Evolutionary conservation across 1,284 basidiomycete genomes (phyloP), one percentile per base, ranked within the genome.

Genomic region (Irpex sp.): DNA sequence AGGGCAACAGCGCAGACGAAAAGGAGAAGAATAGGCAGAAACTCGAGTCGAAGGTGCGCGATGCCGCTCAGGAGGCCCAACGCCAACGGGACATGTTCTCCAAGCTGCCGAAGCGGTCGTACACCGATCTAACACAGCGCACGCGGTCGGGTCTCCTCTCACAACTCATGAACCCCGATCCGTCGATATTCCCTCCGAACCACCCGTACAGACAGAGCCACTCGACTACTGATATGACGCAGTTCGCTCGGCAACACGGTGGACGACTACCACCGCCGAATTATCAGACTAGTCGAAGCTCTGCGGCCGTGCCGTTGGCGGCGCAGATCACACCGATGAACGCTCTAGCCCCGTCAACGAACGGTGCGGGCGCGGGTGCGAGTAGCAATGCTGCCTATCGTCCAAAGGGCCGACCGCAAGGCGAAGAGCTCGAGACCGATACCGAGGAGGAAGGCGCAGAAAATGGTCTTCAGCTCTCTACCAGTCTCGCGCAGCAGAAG

Each of bases 61-160:
- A 79, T 68, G 85, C 83, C 31, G 82, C 81, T n/a, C 63, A 84
- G 68, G 88, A 91, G 71, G 87, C 83, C 15, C 83, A 87, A 69
- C 82, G 88, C 5, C 85, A 92, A 70, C 82, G 83, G 38, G 86
- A 91, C 15, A 82, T 94, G 82, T 93, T 95, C 71, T 81, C 85
- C 62, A 94, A 93, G 76, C 79, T 89, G 8, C 90, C 92, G 4
- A 81, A 85, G 59, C 79, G 84, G 47, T 85, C 86, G 26, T 87
- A 89, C 68, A 48, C 55, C 19, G 37, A 31, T 38, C 21, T 57
- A 21, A 57, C 52, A 58, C 79, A 79, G 61, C 77, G 84, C 55
- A 80, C 82, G 9, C 75, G 76, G 54, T 84, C 84, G 3, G 90
- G 91, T 5, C 73, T 90, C 54, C 77, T 92, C 58, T 84, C 84